phyloP scores from a whole-genome alignment of 2,329 filamentous ascomycete species.

The Sphaerulina musiva region DNA sequence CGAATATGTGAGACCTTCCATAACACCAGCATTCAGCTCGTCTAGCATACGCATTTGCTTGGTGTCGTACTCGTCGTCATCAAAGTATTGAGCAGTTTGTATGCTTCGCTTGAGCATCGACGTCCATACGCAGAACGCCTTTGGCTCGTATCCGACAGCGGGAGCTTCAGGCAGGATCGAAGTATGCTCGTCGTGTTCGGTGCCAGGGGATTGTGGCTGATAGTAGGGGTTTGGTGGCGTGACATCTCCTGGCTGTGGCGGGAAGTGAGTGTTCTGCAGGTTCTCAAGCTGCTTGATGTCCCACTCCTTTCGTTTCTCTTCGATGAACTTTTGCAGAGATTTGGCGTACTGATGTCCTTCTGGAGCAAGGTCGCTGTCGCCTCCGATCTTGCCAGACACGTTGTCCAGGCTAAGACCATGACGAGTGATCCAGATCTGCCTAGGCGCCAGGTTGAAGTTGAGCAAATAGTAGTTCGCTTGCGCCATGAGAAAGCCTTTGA shows the following conservation, averaged over 20 bases:
- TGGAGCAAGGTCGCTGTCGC: constrained; percentile 76
- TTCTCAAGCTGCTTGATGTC: constrained; percentile 74
- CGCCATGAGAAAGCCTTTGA: constrained; percentile 84
- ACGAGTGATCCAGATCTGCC: constrained; percentile 96
- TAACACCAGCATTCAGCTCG: constrained; percentile 84
- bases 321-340: constrained; percentile 77
- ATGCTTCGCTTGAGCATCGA: constrained; percentile 90
- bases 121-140: constrained; percentile 97
- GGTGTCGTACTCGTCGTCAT: constrained; percentile 91
- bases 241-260: constrained; percentile 82
- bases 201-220: constrained; percentile 39
- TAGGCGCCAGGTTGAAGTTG: constrained; percentile 91
- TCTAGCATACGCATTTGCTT: constrained; percentile 71
- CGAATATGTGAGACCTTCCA: constrained; percentile 91
- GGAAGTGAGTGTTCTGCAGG: constrained; percentile 69
- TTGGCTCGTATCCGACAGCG: constrained; percentile 47
- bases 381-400: constrained; percentile 78
- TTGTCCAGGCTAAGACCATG: constrained; percentile 92
- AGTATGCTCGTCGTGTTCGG: constrained; percentile 12
- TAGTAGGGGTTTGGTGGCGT: constrained; percentile 92
- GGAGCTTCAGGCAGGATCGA: constrained; percentile 16
- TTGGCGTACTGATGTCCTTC: constrained; percentile 73
- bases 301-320: constrained; percentile 72
- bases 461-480: constrained; percentile 91
- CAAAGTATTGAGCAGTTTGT: constrained; percentile 82